Evolutionary conservation across 148 eudicot genomes (phyloP), one percentile per base, ranked within the genome.

Genomic region (Cornus suecica): DNA sequence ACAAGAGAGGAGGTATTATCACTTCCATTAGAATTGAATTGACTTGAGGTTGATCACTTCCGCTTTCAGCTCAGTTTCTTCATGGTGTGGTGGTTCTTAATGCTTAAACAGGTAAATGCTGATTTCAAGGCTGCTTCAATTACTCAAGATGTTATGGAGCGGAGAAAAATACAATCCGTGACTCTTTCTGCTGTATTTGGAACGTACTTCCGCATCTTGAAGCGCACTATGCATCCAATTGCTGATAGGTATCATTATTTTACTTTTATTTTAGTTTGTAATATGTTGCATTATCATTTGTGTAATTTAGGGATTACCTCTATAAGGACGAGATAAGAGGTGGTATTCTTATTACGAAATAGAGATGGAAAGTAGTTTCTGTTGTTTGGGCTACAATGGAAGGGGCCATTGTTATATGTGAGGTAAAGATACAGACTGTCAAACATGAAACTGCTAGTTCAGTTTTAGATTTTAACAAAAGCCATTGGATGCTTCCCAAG

Each of bases 171-270:
- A 77, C 99, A 95, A 65, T 77, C 97, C 34, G 84, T 80, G 83
- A 89, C 94, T 6, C 94, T 95, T 56, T 81, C 94, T 69, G 90
- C 94, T 79, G 83, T 95, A 14, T 95, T 95, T 76, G 73, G 87
- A 72, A 95, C 88, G 34, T 92, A 84, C 79, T 95, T 95, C 75
- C 97, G 99, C 34, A 76, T 95, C 75, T 81, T 95, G 78, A 95
- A 85, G 85, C 94, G 92, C 66, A 68, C 97, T 13, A 68, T 89
- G 78, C 85, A 82, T 69, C 65, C 86, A 69, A 63, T 73, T 30
- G 66, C 72, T 5, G 77, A 48, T 37, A 80, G 85, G 98, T 91
- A 78, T 66, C 9, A 37, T 37, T 10, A 37, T 37, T 37, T 37
- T 8, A 32, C 7, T 32, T 32, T 32, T 32, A 32, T 32, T 32